Conservation (phyloP, 176 grass and related monocot genomes). For the Rhipidocladum racemiflorum region DNA sequence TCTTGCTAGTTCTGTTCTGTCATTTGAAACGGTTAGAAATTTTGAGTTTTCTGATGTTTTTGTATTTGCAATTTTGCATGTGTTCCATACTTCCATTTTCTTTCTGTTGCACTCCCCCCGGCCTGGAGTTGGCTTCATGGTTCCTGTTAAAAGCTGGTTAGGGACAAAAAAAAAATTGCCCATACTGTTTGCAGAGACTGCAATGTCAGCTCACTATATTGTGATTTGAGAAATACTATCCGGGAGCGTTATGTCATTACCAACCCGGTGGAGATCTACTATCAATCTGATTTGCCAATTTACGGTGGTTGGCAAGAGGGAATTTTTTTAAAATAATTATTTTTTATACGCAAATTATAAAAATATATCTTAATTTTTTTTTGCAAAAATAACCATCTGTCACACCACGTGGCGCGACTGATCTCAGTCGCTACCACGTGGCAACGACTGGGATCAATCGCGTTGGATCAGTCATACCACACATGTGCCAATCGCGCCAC, state of each 20-base stretch:
- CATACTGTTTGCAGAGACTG: slow-evolving; percentile 19
- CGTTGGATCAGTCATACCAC: too few relatives aligned
- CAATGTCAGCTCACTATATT: slow-evolving; percentile 36
- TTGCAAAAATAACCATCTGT: too few relatives aligned
- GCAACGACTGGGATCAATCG: too few relatives aligned
- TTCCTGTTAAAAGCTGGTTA: slow-evolving; percentile 25
- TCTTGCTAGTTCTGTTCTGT: background rate
- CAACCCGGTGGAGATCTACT: slow-evolving; percentile 31
- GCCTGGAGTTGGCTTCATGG: slow-evolving; percentile 8
- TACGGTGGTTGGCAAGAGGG: slow-evolving; percentile 21
- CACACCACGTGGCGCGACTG: too few relatives aligned
- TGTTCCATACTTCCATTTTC: background rate
- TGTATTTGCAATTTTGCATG: background rate
- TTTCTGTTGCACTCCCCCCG: background rate
- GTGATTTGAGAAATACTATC: slow-evolving; percentile 30
- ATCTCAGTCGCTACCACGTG: too few relatives aligned
- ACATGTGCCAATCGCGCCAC: too few relatives aligned
- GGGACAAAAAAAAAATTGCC: too few relatives aligned
- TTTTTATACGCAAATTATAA: too few relatives aligned
- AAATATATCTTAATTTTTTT: too few relatives aligned
- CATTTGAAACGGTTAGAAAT: background rate
- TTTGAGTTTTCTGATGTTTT: background rate
- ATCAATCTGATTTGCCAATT: slow-evolving; percentile 29
- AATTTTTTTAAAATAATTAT: too few relatives aligned
- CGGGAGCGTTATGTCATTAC: slow-evolving; percentile 14